Conservation (phyloP, 164 flowering plant species). For the Umbellularia californica region DNA sequence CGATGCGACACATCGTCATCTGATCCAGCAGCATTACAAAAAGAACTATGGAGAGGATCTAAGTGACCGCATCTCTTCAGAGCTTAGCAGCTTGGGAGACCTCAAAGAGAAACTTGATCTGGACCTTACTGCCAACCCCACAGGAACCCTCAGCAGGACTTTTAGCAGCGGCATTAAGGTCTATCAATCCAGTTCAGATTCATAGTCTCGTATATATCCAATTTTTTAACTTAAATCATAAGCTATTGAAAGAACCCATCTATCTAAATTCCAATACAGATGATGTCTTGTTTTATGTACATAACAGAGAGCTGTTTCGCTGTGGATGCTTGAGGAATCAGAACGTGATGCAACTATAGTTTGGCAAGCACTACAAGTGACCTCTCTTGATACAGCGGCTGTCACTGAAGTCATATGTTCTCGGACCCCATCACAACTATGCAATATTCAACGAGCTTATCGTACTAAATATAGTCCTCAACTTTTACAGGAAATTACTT, state of each 20-base stretch:
- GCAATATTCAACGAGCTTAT: constrained; percentile 34
- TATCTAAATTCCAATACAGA: neutral
- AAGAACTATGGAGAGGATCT: neutral
- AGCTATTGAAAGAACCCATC: neutral
- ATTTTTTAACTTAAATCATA: too few relatives aligned
- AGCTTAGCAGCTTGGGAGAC: neutral
- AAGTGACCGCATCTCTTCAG: neutral
- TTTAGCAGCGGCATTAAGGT: neutral
- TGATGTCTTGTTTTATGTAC: neutral
- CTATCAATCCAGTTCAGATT: too few relatives aligned
- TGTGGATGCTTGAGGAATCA: constrained; percentile 40
- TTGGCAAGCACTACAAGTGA: constrained; percentile 19
- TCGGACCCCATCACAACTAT: constrained; percentile 37
- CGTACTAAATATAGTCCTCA: constrained; percentile 22
- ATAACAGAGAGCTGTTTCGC: constrained; percentile 32
- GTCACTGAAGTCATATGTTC: constrained; percentile 44
- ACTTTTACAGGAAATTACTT: constrained; percentile 12
- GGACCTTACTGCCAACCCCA: neutral
- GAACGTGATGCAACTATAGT: constrained; percentile 30
- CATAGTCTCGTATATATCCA: too few relatives aligned
- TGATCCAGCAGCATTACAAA: neutral
- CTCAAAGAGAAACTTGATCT: neutral
- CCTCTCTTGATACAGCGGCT: constrained; percentile 18
- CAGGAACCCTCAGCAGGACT: neutral
- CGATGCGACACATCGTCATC: neutral